phyloP scores from a whole-genome alignment of 352 stramenopile species.

The Blastocystis sp. region DNA sequence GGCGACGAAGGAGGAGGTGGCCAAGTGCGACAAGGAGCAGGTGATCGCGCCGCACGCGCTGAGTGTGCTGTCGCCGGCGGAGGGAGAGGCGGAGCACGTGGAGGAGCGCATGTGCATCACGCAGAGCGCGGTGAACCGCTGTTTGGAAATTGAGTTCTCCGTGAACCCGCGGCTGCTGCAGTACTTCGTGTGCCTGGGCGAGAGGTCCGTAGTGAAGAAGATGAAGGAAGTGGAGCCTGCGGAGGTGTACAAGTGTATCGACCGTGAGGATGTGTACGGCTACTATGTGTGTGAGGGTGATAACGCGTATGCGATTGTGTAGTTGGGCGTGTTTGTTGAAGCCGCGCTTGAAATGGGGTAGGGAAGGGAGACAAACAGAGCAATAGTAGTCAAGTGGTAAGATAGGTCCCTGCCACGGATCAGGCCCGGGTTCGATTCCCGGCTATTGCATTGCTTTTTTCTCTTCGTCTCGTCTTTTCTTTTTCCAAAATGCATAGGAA shows the following conservation, averaged over 20 bases:
- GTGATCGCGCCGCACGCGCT: neutral
- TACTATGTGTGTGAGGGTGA: slow-evolving; percentile 17
- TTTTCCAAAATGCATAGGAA: slow-evolving; percentile 3
- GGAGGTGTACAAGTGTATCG: neutral
- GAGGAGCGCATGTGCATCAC: slow-evolving; percentile 42
- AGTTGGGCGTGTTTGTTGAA: slow-evolving; percentile 25
- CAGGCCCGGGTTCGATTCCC: slow-evolving; percentile 56
- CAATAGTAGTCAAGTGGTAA: slow-evolving; percentile 69
- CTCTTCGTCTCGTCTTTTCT: slow-evolving; percentile 33
- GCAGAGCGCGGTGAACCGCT: slow-evolving; percentile 32
- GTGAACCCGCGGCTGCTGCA: slow-evolving; percentile 7
- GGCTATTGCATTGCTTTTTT: slow-evolving; percentile 19
- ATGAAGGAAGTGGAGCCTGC: neutral
- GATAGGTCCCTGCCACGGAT: slow-evolving; percentile 68
- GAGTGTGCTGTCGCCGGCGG: neutral
- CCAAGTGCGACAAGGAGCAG: slow-evolving; percentile 3
- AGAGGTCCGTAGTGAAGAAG: neutral
- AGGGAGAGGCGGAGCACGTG: neutral
- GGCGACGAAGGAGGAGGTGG: neutral
- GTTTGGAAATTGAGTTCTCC: slow-evolving; percentile 31
- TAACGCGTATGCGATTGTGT: slow-evolving; percentile 19
- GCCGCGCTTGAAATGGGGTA: neutral
- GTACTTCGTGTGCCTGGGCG: slow-evolving; percentile 17
- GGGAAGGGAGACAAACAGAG: neutral
- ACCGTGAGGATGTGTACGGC: neutral